Evolutionary conservation across 2,329 filamentous ascomycete species (phyloP).

Genomic region (Ophiostoma tasmaniense): DNA sequence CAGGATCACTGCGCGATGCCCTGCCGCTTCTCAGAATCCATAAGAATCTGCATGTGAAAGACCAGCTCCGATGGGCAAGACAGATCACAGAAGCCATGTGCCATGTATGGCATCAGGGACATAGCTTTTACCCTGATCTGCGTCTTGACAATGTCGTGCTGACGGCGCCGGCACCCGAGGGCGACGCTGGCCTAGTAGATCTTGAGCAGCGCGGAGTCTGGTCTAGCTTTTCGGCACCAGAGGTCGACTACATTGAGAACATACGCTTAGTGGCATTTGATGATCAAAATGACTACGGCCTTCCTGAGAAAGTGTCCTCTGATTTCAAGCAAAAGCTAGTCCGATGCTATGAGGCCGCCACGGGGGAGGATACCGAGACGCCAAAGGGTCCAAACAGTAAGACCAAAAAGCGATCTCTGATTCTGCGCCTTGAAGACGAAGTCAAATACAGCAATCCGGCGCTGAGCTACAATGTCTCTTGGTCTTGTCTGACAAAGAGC

Average conservation of each 20-base stretch:
- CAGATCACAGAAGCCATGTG: slow-evolving; percentile 45
- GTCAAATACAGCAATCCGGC: slow-evolving; percentile 39
- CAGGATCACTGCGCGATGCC: slow-evolving; percentile 48
- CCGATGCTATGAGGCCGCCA: slow-evolving; percentile 32
- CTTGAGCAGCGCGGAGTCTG: slow-evolving; percentile 56
- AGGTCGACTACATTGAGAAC: slow-evolving; percentile 52
- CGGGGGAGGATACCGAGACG: not conserved
- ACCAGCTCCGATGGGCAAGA: slow-evolving; percentile 45
- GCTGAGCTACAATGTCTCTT: slow-evolving; percentile 47
- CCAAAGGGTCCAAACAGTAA: not conserved
- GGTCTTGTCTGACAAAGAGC: slow-evolving; percentile 41
- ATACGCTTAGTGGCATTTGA: slow-evolving; percentile 45
- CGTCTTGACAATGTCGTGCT: slow-evolving; percentile 53
- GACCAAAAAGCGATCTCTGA: slow-evolving; percentile 3
- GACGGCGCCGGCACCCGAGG: slow-evolving; percentile 28
- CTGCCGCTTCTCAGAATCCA: slow-evolving; percentile 44
- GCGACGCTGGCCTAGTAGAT: slow-evolving; percentile 48
- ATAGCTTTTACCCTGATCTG: slow-evolving; percentile 50
- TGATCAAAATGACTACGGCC: slow-evolving; percentile 29
- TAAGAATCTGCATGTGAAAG: slow-evolving; percentile 32
- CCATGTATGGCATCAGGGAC: slow-evolving; percentile 39
- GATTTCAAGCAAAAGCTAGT: slow-evolving; percentile 37
- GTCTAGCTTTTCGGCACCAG: slow-evolving; percentile 53
- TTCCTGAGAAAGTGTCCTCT: slow-evolving; percentile 32
- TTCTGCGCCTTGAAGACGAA: slow-evolving; percentile 16